phyloP scores from a whole-genome alignment of 2,329 filamentous ascomycete species.

The Chaetomium strumarium region DNA sequence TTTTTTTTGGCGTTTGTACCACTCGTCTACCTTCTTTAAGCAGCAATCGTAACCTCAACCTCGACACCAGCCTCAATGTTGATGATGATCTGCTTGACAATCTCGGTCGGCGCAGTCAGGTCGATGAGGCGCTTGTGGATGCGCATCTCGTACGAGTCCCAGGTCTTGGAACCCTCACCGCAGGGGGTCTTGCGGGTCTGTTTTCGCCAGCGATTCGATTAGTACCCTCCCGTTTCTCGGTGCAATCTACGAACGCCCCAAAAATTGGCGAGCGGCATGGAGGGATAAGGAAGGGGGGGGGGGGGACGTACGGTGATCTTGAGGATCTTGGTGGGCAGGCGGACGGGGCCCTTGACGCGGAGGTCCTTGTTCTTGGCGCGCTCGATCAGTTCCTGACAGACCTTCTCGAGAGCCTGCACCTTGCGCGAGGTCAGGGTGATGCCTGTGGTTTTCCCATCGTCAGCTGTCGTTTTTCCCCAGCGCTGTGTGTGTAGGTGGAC shows the following conservation, averaged over 20 bases:
- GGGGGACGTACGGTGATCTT: constrained; percentile 26
- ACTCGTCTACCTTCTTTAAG: constrained; percentile 45
- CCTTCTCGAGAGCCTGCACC: constrained; percentile 93
- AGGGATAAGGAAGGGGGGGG: too few relatives aligned
- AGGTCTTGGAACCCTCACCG: constrained; percentile 99
- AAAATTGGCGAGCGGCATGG: not conserved
- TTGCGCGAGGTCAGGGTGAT: constrained; percentile 63
- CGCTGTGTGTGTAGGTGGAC: not conserved
- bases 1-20: too few relatives aligned
- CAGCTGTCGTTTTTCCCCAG: not conserved
- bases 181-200: constrained; percentile 98
- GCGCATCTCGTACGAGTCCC: constrained; percentile 98
- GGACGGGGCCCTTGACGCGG: constrained; percentile 95
- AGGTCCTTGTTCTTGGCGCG: constrained; percentile 98
- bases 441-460: constrained; percentile 19
- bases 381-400: constrained; percentile 97
- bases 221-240: constrained; percentile 9
- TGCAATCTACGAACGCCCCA: constrained; percentile 35
- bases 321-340: constrained; percentile 35
- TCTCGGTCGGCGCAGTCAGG: constrained; percentile 94
- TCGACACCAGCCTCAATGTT: constrained; percentile 93
- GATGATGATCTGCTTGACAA: constrained; percentile 94
- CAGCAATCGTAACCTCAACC: constrained; percentile 88
- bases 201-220: constrained; percentile 51
- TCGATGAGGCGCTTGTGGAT: constrained; percentile 99